Evolutionary conservation across 2,329 filamentous ascomycete species (phyloP).

Genomic region (Sodiomyces alkalinus): DNA sequence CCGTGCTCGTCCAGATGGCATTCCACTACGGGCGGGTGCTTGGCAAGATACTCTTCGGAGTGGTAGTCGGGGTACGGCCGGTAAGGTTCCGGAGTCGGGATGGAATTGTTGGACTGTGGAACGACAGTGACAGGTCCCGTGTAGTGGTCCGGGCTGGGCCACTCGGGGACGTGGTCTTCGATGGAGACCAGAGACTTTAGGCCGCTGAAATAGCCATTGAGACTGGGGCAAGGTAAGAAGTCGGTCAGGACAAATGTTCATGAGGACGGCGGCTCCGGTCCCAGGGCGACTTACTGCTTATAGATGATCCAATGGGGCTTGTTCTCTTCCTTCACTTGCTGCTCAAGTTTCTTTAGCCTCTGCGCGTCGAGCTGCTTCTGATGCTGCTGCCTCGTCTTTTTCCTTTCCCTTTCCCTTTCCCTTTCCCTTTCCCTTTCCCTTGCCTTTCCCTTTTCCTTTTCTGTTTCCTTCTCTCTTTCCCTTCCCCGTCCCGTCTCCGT

Average conservation of each 20-base stretch:
- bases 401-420: too few species aligned
- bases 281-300: slow-evolving; percentile 24
- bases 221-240: slow-evolving; percentile 28
- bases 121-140: slow-evolving; percentile 18
- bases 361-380: slow-evolving; percentile 11
- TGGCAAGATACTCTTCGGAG: slow-evolving; percentile 36
- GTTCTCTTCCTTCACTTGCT: slow-evolving; percentile 15
- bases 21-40: slow-evolving; percentile 35
- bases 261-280: too few species aligned
- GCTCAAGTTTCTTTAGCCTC: slow-evolving; percentile 11
- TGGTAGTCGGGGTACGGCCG: slow-evolving; percentile 56
- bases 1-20: slow-evolving; percentile 50
- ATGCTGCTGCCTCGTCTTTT: neutral
- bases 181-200: slow-evolving; percentile 53
- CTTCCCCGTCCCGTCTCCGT: too few species aligned
- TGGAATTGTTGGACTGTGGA: slow-evolving; percentile 16
- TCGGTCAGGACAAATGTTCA: too few species aligned
- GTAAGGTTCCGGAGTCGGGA: slow-evolving; percentile 26
- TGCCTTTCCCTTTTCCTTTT: too few species aligned
- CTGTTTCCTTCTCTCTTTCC: too few species aligned
- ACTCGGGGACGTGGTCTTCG: slow-evolving; percentile 55
- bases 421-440: too few species aligned
- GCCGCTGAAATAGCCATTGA: slow-evolving; percentile 69
- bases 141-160: slow-evolving; percentile 37
- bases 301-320: slow-evolving; percentile 22